Base-by-base conservation (phyloP, 768 basidiomycete species). In the Austroboletus eburneus region DNA sequence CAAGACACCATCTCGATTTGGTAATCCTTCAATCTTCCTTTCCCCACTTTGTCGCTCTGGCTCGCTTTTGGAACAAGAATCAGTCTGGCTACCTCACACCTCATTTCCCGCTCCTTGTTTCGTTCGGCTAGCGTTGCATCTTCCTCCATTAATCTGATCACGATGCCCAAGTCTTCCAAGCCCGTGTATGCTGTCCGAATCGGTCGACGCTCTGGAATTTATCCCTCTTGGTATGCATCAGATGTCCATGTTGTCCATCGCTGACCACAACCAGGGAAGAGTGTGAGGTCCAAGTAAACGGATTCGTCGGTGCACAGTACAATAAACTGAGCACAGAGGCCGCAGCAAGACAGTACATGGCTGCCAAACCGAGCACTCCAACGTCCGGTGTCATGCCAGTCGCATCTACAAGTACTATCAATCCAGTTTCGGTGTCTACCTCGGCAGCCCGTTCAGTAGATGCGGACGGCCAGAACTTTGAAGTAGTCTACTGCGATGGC, bases 401-500 rank as follows among this genome's bases (percentile, higher is more conserved):
- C 21, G 17, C 6, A 16, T 22, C 9, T 17, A 17, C 42, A 29
- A 41, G 23, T 9, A 29, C 45, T 27, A 3, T 42, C 17, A 30
- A 38, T 27, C 7, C 27, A 5, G 12, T 27, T 5, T 27, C 27
- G 7, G 5, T 27, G 27, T 9, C 33, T 16, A 7, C 29, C 29
- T 13, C 29, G 42, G 21, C 43, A 16, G 32, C 17, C 14, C 39
- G 13, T 29, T 16, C 35, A 17, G 52, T 50, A 21, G 44, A 61
- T 1, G 44, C 52, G 10, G 63, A 71, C 21, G 67, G 64, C 46
- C 41, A 32, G 3, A 61, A 58, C 3, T 68, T 63, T 55, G 63
- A 69, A 34, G 69, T 86, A 12, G 92, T 92, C 1, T 95, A 90
- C 56, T 84, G 77, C 17, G 94, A 97, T 64, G 94, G 94, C 10